Evolutionary conservation across 306 rosid species (phyloP), one percentile per base, ranked within the genome.

Genomic region (Alnus rubra): DNA sequence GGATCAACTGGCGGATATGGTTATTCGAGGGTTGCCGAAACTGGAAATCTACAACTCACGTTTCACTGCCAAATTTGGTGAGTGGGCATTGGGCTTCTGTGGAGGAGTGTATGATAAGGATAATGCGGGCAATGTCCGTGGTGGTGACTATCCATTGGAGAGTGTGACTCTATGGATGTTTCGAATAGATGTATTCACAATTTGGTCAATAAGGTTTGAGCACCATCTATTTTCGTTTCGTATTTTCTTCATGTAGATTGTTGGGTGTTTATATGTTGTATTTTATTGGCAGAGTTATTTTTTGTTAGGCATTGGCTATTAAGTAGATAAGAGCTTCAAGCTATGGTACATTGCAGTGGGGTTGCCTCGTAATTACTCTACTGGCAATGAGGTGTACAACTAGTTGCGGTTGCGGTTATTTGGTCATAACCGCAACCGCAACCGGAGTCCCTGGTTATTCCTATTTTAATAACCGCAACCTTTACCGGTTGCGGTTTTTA

Each of bases 31-130:
- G 72, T 78, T 89, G 73, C 90, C 91, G 1, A 86, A 83, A 78
- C 82, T 94, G 76, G 94, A 94, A 85, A 88, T 92, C 77, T 92
- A 81, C 88, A 92, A 94, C 84, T 94, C 97, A 42, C 75, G 45
- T 47, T 92, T 91, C 79, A 91, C 97, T 4, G 55, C 77, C 69
- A 91, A 90, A 51, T 91, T 74, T 83, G 93, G 90, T 33, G 80
- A 82, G 74, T 91, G 97, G 97, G 97, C 98, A 13, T 64, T 92
- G 88, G 97, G 97, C 56, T 94, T 89, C 80, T 91, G 94, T 74
- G 97, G 95, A 73, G 98, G 86, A 56, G 81, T 92, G 62, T 92
- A 88, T 74, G 95, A 75, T 74, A 92, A 92, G 86, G 93, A 94
- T 82, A 91, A 84, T 82, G 91, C 93, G 4, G 88, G 89, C 67